Evolutionary conservation across 805 yeast genomes (phyloP), one percentile per base, ranked within the genome.

Genomic region (Peterozyma xylosa): DNA sequence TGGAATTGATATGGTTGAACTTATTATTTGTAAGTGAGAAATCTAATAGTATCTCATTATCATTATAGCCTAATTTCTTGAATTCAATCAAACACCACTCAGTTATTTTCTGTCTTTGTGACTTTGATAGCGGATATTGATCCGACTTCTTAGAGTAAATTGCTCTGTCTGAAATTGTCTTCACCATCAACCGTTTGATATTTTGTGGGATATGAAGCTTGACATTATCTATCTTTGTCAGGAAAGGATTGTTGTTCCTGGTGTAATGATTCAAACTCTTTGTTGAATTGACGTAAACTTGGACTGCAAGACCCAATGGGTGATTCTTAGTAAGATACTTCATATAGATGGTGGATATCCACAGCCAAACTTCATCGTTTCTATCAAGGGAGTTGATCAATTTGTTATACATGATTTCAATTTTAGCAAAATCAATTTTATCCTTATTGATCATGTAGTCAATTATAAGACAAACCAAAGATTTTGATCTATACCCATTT

Each of bases 301-400:
- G 42, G 29, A 53, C 51, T 1, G 61, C 54, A 10, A 47, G 39
- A 1, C 48, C 41, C 11, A 54, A 35, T 9, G 63, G 58, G 37
- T 48, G 55, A 14, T 53, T 54, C 35, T 58, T 45, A 17, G 46
- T 48, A 35, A 62, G 39, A 39, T 62, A 62, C 34, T 61, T 63
- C 51, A 63, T 54, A 39, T 63, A 64, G 2, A 41, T 33, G 0
- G 53, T 36, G 32, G 53, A 38, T n/a, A 45, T 42, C 56, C 63
- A 50, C 30, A 52, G 54, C 65, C 65, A 64, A 38, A 58, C 37
- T 14, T 42, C 42, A 39, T 62, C 60, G 5, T 27, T 41, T 4
- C 6, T 10, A 4, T 35, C 15, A 5, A 53, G 45, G 15, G 17
- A 42, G 38, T 3, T 35, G 34, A 7, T 53, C 56, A 38, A 33